Conservation (phyloP, 1,139 yeast species). For the Martiniozyma asiatica region DNA sequence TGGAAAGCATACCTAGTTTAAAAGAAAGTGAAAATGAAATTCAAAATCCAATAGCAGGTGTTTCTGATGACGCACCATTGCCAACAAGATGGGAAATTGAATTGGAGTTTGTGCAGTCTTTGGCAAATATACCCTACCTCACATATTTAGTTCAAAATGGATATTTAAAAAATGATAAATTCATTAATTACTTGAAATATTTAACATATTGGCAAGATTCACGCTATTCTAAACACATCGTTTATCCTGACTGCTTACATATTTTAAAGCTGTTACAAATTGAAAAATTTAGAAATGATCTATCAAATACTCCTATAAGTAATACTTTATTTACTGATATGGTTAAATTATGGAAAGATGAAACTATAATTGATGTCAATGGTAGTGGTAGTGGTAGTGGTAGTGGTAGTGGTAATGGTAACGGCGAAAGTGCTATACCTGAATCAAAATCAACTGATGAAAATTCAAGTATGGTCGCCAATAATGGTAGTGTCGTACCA, state of each 20-base stretch:
- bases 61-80: too few relatives aligned
- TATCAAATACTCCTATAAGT: conserved; percentile 45
- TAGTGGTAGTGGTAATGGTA: too few relatives aligned
- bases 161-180: conserved; percentile 47
- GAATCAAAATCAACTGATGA: too few relatives aligned
- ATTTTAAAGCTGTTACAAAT: conserved; percentile 28
- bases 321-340: conserved; percentile 59
- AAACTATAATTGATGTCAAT: conserved; percentile 10
- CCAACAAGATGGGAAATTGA: conserved; percentile 79
- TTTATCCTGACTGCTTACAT: conserved; percentile 21
- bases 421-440: too few relatives aligned
- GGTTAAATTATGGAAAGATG: conserved; percentile 59
- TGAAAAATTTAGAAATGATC: conserved; percentile 49
- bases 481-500: too few relatives aligned
- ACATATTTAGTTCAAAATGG: conserved; percentile 67
- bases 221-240: conserved; percentile 51
- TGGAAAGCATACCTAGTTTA: too few relatives aligned
- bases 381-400: too few relatives aligned
- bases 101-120: conserved; percentile 72
- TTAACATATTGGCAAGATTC: conserved; percentile 68
- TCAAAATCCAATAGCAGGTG: too few relatives aligned
- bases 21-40: too few relatives aligned
- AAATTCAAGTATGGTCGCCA: too few relatives aligned
- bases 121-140: conserved; percentile 66
- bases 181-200: conserved; percentile 53